Base-by-base conservation (phyloP, 2,329 filamentous ascomycete genomes). In the Nemania diffusa region DNA sequence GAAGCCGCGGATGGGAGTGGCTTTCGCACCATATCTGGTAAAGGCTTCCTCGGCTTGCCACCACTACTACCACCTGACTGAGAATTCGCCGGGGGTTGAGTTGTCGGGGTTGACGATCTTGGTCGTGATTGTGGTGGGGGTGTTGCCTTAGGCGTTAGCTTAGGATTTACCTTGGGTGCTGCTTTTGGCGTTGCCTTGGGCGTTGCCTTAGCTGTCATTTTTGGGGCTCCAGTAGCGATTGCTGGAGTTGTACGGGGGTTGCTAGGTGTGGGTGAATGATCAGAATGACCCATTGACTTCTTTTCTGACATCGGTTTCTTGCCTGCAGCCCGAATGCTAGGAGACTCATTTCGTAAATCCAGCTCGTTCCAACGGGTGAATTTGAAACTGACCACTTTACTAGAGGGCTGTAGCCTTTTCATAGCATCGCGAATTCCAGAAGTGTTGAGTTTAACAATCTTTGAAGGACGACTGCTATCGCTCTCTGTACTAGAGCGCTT, bases 381-480 rank as follows among this genome's bases (percentile, higher is more conserved):
- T 48, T 76, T 76, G 32, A 78, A n/a, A 9, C 65, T 77, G 22
- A 77, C 69, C 2, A 72, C 7, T 55, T 70, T 71, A 9, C 32
- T 72, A 1, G 22, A 59, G 37, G 72, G 59, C 24, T 69, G 72
- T 29, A 77, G 64, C n/a, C 68, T 65, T 22, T 67, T 66, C 56
- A 73, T 62, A 27, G 57, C 69, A 24, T 63, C 57, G 1, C 72
- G 69, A 11, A 78, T 73, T 8, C 48, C 70, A 42, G 73, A 75
- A 5, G 75, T 78, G 22, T 77, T 65, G 11, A 78, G 72, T 62
- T 77, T 78, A n/a, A 78, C 65, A 6, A 78, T 71, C 70, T 78
- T 78, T 5, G 72, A 74, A 17, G 76, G 76, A 11, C 76, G 72
- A 9, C 67, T 62, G 6, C 73, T 69, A 20, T 76, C 75, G 29